These are phyloP conservation scores for Pythium myriotylum DNA, from an alignment of 352 stramenopile genomes.

Conservation along the genomic window DNA sequence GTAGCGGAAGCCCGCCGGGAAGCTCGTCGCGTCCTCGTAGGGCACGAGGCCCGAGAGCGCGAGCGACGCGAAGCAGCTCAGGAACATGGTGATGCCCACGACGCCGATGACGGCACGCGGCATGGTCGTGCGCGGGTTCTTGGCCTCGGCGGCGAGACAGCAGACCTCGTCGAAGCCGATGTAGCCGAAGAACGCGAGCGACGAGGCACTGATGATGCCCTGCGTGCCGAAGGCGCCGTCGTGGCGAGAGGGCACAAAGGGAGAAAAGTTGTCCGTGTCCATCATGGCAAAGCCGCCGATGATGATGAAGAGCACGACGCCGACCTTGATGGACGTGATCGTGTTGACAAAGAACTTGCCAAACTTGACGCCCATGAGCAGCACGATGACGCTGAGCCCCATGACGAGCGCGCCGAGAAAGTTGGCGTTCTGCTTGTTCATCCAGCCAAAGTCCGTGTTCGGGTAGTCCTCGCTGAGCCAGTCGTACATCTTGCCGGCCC, in stretches of 20 bases:
- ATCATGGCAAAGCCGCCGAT: slow-evolving; percentile 84
- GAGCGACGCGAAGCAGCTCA: slow-evolving; percentile 78
- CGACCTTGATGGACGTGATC: slow-evolving; percentile 79
- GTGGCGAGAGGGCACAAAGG: slow-evolving; percentile 67
- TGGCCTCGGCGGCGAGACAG: slow-evolving; percentile 82
- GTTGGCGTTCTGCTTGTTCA: slow-evolving; percentile 64
- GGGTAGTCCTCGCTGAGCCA: slow-evolving; percentile 56
- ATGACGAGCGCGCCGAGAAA: slow-evolving; percentile 69
- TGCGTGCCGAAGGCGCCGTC: slow-evolving; percentile 38
- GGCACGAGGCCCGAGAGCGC: slow-evolving; percentile 79
- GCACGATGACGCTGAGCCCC: slow-evolving; percentile 58
- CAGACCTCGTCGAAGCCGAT: slow-evolving; percentile 95
- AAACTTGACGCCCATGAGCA: slow-evolving; percentile 84
- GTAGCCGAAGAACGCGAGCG: slow-evolving; percentile 92
- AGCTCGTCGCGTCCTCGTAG: slow-evolving; percentile 26
- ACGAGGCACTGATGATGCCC: slow-evolving; percentile 80
- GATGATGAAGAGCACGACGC: slow-evolving; percentile 92
- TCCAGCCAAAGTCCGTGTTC: slow-evolving; percentile 43
- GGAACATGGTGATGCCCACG: slow-evolving; percentile 68
- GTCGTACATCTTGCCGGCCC: slow-evolving; percentile 87
- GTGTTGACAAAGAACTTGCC: slow-evolving; percentile 88
- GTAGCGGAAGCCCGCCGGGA: slow-evolving; percentile 44
- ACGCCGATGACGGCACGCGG: slow-evolving; percentile 80
- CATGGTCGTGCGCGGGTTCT: slow-evolving; percentile 76
- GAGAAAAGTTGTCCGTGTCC: slow-evolving; percentile 76